Evolutionary conservation across 1,284 basidiomycete genomes (phyloP), one percentile per base, ranked within the genome.

Genomic region (Marasmius tenuissimus): DNA sequence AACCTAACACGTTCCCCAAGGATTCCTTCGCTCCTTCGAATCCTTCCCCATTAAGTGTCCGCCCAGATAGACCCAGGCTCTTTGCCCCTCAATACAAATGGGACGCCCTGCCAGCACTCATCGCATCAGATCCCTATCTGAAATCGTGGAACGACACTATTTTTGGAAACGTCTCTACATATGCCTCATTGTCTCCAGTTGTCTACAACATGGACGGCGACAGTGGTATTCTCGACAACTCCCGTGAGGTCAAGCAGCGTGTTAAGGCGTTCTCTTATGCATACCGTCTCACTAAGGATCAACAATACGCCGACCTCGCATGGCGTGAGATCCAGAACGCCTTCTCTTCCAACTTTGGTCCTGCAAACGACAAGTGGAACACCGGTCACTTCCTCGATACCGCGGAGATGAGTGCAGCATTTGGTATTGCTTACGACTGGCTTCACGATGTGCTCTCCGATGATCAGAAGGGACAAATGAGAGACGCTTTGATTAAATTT

Each of bases 371-470:
- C 66, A 84, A 76, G 69, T 98, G 96, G 95, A 96, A 97, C 76
- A 81, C 88, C 4, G 67, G 61, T 2, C 97, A 99, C 78, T 99
- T 98, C 87, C 89, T 99, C 61, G 97, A 99, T 74, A 81, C 89
- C 10, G 97, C 89, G 18, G 97, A 99, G 75, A 84, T 98, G 71
- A 89, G 87, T 27, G 85, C 89, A 40, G 94, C 92, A 0, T 97
- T 88, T 70, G 95, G 85, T 38, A 92, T 97, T 67, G 97, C 89
- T 2, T 99, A 98, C 72, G 97, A 99, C 75, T 99, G 91, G 91
- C 76, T 98, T 59, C 91, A 97, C 76, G 89, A 96, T 61, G 81
- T 85, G 61, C 97, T 93, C 92, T 86, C 85, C 6, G 74, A 81
- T 37, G 82, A 86, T 4, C 93, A 97, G 77, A 89, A 88, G 71